A percentile compares a stretch with the other conserved stretches of the same genome.
Conservation (phyloP, 495 filamentous ascomycete species). For the Tuber melanosporum region DNA sequence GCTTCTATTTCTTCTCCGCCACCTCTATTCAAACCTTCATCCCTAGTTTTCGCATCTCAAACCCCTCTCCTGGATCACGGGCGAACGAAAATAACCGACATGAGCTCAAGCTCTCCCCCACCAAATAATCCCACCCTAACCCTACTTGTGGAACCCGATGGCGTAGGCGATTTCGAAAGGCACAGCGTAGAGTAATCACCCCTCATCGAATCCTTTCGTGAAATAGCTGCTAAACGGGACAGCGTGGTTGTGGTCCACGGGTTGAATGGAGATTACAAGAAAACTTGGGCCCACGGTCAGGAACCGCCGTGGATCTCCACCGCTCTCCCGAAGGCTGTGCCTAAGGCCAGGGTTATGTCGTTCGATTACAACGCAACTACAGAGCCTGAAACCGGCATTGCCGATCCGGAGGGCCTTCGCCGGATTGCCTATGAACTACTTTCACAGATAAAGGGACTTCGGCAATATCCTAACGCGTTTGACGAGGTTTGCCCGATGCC, state of each 20-base stretch:
- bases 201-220: background rate
- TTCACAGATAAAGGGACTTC: conserved; percentile 1
- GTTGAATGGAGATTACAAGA: background rate
- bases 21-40: background rate
- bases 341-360: background rate
- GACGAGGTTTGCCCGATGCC: background rate
- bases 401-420: background rate
- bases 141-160: background rate
- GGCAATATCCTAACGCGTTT: background rate
- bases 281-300: background rate
- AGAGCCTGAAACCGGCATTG: background rate
- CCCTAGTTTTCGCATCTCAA: background rate
- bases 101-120: background rate
- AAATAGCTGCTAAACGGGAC: background rate
- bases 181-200: background rate
- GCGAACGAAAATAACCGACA: background rate
- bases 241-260: conserved; percentile 2
- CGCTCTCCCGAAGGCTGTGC: background rate
- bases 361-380: background rate
- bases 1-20: background rate
- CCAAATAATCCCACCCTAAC: background rate
- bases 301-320: background rate
- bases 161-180: background rate
- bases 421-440: background rate
- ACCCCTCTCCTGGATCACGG: background rate